phyloP scores from a whole-genome alignment of 306 rosid species.

The Sesbania bispinosa region DNA sequence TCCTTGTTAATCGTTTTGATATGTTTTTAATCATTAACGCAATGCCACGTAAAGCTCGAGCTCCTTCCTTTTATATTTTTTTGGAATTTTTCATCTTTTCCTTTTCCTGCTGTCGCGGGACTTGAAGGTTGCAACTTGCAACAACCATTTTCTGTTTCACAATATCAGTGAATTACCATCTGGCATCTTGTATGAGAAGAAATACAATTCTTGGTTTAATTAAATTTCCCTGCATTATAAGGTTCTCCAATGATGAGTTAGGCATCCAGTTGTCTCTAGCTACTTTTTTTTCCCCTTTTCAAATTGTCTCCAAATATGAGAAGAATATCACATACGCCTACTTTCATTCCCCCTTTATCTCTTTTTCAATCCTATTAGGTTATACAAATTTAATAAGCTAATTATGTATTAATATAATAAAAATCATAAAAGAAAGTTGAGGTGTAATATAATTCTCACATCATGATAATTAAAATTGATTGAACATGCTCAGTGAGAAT shows the following conservation, averaged over 20 bases:
- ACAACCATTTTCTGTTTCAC: neutral
- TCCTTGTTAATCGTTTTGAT: neutral
- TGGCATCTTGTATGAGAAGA: neutral
- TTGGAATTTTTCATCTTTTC: neutral
- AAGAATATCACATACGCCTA: too few species aligned
- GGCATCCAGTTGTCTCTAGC: neutral
- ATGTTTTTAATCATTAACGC: neutral
- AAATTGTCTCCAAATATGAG: neutral
- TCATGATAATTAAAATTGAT: too few species aligned
- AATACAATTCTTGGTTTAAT: neutral
- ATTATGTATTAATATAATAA: too few species aligned
- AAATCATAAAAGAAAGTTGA: too few species aligned
- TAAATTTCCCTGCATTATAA: neutral
- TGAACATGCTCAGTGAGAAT: too few species aligned
- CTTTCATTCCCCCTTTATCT: too few species aligned
- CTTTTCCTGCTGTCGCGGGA: neutral
- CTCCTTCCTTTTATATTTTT: neutral
- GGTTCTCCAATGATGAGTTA: slow-evolving; percentile 15
- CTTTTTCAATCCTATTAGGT: too few species aligned
- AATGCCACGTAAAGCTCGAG: slow-evolving; percentile 8
- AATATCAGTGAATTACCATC: neutral
- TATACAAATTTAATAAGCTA: too few species aligned
- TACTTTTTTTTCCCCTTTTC: neutral
- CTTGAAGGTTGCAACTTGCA: neutral
- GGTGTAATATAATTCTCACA: too few species aligned